phyloP scores from a whole-genome alignment of 768 basidiomycete genomes.

The Candolleomyces eurysporus region DNA sequence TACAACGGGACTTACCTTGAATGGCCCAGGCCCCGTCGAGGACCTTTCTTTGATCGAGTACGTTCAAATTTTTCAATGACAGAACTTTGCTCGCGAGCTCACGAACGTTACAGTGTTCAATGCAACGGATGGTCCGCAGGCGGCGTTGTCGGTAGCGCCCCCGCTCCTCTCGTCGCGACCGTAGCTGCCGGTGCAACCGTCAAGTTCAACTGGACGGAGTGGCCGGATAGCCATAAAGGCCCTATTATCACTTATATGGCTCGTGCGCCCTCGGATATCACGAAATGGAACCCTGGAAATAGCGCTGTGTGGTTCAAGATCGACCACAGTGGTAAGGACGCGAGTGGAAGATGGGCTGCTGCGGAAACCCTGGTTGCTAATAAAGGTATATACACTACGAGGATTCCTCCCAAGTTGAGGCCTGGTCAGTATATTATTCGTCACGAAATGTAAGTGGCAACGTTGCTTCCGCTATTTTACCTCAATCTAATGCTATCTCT shows the following conservation, averaged over 20 bases:
- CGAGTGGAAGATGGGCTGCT: conserved; percentile 42
- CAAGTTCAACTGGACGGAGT: conserved; percentile 34
- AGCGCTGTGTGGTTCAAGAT: conserved; percentile 53
- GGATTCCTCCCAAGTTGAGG: conserved; percentile 40
- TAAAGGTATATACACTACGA: conserved; percentile 41
- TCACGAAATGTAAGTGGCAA: conserved; percentile 37
- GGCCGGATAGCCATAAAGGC: conserved; percentile 22
- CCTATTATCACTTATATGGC: conserved; percentile 49
- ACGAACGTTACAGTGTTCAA: conserved; percentile 23
- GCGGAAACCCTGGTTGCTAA: conserved; percentile 34
- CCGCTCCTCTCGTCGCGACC: conserved; percentile 32
- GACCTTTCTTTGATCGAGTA: conserved; percentile 39
- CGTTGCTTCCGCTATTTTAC: background rate
- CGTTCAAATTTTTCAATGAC: background rate
- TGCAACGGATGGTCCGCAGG: conserved; percentile 29
- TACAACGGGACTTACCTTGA: too few species aligned
- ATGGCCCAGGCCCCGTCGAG: conserved; percentile 30
- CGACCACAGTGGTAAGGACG: conserved; percentile 37
- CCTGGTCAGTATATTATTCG: conserved; percentile 47
- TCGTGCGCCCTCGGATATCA: conserved; percentile 42
- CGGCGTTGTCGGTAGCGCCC: conserved; percentile 28
- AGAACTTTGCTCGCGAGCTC: background rate
- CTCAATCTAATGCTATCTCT: background rate
- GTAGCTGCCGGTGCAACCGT: conserved; percentile 37
- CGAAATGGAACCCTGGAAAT: conserved; percentile 36